Evolutionary conservation across 2,329 filamentous ascomycete species (phyloP).

Genomic region (Colletotrichum horii): DNA sequence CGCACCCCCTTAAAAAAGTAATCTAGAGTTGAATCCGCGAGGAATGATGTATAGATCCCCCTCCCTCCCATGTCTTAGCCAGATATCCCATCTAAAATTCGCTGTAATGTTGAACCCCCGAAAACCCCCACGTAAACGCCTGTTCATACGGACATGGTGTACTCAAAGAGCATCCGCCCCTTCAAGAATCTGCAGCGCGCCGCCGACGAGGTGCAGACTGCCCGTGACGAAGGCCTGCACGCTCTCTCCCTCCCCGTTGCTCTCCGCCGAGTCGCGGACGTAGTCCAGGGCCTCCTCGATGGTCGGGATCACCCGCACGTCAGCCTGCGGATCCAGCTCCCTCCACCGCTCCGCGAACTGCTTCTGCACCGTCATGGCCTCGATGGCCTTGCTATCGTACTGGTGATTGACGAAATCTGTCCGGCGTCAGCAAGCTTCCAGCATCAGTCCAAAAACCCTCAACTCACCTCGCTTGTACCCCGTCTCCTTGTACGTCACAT

Average conservation of each 20-base stretch:
- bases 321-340: constrained; percentile 48
- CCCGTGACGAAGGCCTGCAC: constrained; percentile 72
- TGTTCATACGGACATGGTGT: background rate
- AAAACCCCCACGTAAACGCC: background rate
- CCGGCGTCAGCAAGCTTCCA: background rate
- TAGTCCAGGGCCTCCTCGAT: constrained; percentile 60
- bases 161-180: constrained; percentile 16
- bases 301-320: constrained; percentile 52
- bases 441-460: background rate
- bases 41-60: constrained; percentile 32
- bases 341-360: constrained; percentile 58
- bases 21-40: constrained; percentile 9
- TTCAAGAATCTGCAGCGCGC: constrained; percentile 54
- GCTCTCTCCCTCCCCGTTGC: constrained; percentile 33
- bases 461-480: constrained; percentile 51
- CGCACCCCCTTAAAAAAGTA: background rate
- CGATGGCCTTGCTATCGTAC: constrained; percentile 55
- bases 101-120: background rate
- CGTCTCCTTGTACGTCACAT: constrained; percentile 61
- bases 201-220: constrained; percentile 84
- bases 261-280: constrained; percentile 23
- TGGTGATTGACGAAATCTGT: constrained; percentile 63
- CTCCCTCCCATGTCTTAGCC: constrained; percentile 29
- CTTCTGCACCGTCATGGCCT: constrained; percentile 57
- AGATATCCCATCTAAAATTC: background rate